Base-by-base conservation (phyloP, 2,329 filamentous ascomycete species). In the Dactylellina leptospora region DNA sequence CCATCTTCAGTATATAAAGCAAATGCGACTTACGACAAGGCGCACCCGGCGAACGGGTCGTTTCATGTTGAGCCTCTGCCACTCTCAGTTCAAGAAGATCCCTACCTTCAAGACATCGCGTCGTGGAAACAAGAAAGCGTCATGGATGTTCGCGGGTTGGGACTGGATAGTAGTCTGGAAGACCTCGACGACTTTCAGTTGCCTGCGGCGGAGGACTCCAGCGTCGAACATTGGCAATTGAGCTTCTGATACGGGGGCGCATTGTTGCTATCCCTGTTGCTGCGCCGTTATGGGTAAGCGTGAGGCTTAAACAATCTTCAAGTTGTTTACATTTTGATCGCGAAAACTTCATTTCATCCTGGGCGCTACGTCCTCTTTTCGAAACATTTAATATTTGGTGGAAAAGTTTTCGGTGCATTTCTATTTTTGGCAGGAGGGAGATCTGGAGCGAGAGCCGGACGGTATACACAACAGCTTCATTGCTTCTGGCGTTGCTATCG, bases 161-260 rank as follows among this genome's bases (percentile, higher is more conserved):
- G 36, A 30, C 53, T 64, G 28, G 68, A 64, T 16, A 25, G 47
- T 11, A 38, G 59, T 4, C 28, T 63, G 20, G 68, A 72, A 10
- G 53, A 60, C 20, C 53, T 72, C 13, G 68, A 72, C 23, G 68
- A 72, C 47, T 72, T 72, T 27, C 25, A 56, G 25, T 36, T 72
- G 18, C 68, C 68, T 9, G 53, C 47, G 6, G 45, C 68, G 1
- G 68, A 72, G n/a, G 59, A 72, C 18, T 59, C 53, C 13, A 42
- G 55, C 25, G 30, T 38, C 2, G 56, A 64, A n/a, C 42, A 51
- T 18, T 72, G 68, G 68, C 68, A 64, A 40, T 38, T 72, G 36
- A 59, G 53, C 38, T 72, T 72, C 22, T 72, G 33, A 59, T 18
- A 27, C 38, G 10, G 28, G 27, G 8, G 18, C 18, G 20, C 11